Conservation (phyloP, 2,329 filamentous ascomycete species). For the Coniochaeta ligniaria region DNA sequence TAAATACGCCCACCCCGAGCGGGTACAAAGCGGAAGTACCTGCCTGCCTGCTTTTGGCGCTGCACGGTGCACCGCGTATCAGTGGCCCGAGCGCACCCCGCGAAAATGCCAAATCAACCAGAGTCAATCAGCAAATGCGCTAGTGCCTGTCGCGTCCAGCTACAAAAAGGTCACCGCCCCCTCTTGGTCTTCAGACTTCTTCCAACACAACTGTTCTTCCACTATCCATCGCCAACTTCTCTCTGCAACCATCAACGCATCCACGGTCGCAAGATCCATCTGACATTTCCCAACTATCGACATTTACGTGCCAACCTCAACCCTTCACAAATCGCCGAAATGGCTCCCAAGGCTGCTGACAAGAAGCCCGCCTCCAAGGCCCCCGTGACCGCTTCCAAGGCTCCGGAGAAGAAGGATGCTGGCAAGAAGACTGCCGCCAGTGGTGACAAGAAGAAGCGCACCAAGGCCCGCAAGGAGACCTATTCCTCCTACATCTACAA, state of each 20-base stretch:
- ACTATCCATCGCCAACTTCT: conserved; percentile 35
- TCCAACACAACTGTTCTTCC: conserved; percentile 6
- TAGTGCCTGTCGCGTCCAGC: conserved; percentile 44
- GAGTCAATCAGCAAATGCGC: conserved; percentile 50
- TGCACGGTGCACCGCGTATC: conserved; percentile 19
- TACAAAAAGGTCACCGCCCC: conserved; percentile 53
- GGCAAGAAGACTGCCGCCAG: conserved; percentile 98
- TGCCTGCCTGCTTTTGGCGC: conserved; percentile 13
- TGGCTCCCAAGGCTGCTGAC: conserved; percentile 96
- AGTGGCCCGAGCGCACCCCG: conserved; percentile 1
- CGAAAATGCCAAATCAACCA: conserved; percentile 19
- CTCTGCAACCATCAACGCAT: conserved; percentile 13
- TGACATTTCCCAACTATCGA: conserved; percentile 14
- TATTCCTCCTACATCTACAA: conserved; percentile 99
- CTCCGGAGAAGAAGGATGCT: conserved; percentile 95
- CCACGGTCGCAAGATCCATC: background rate
- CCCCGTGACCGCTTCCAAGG: conserved; percentile 64
- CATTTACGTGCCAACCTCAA: conserved; percentile 8
- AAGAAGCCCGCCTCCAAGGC: conserved; percentile 99
- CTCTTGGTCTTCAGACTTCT: conserved; percentile 36
- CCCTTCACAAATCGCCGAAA: conserved; percentile 45
- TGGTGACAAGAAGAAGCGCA: conserved; percentile 99
- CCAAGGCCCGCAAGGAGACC: conserved; percentile 99
- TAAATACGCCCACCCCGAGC: background rate
- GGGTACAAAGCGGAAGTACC: background rate